Evolutionary conservation across 805 yeast species (phyloP).

Genomic region (Alloascoidea hylecoeti): DNA sequence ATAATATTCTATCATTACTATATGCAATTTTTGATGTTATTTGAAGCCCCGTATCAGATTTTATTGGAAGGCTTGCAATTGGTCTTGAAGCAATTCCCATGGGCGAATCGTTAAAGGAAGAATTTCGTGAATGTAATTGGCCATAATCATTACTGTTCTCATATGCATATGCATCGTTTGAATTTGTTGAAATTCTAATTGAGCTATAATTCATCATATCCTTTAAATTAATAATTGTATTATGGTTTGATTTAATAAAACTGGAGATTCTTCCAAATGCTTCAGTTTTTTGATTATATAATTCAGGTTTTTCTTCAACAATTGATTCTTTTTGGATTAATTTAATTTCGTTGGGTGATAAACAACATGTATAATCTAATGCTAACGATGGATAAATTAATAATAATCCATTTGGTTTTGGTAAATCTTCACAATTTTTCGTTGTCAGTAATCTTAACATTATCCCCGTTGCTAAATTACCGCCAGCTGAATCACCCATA

Average conservation of each 20-base stretch:
- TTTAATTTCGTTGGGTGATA: conserved; percentile 11
- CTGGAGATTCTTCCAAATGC: background rate
- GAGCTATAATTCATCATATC: no score
- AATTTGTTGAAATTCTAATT: no score
- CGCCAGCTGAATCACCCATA: conserved; percentile 16
- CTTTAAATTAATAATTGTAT: background rate
- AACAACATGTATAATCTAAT: conserved; percentile 12
- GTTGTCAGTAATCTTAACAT: conserved; percentile 9
- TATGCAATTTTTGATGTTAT: conserved; percentile 15
- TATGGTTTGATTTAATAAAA: background rate
- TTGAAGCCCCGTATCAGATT: conserved; percentile 5
- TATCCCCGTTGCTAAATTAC: conserved; percentile 12
- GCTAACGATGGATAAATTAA: conserved; percentile 15
- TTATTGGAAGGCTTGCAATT: conserved; percentile 3
- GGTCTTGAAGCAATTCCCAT: background rate
- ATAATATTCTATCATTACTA: conserved; percentile 12
- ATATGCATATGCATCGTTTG: conserved; percentile 9
- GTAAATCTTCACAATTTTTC: conserved; percentile 4
- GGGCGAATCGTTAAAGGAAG: conserved; percentile 3
- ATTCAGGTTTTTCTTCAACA: conserved; percentile 5
- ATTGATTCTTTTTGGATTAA: conserved; percentile 11
- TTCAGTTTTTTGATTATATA: conserved; percentile 3
- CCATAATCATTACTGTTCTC: conserved; percentile 5
- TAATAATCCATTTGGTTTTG: conserved; percentile 11
- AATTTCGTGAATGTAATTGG: conserved; percentile 3